Percentiles rank a stretch among this genome's conserved stretches.
Evolutionary conservation across 331 rosid species (phyloP).

Genomic region (Quercus lobata): DNA sequence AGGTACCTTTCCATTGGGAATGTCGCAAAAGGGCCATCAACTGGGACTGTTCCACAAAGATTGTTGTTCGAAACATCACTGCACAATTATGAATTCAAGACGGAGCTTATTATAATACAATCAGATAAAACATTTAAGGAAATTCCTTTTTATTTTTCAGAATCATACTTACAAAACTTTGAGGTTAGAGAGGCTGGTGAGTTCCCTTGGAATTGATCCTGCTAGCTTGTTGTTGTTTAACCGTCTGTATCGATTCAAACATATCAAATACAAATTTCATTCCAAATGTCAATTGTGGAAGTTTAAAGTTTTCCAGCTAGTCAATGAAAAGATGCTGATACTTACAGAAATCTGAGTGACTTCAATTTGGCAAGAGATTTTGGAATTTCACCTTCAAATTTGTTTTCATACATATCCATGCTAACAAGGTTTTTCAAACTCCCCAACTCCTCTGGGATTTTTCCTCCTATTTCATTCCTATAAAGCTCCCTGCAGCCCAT

Average conservation of each 20-base stretch:
- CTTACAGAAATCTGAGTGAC: slow-evolving; percentile 90
- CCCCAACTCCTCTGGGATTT: slow-evolving; percentile 75
- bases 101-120: not conserved
- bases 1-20: slow-evolving; percentile 74
- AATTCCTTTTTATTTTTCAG: not conserved
- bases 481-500: slow-evolving; percentile 80
- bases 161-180: slow-evolving; percentile 67
- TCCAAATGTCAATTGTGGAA: not conserved
- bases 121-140: not conserved
- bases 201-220: slow-evolving; percentile 90
- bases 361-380: slow-evolving; percentile 74
- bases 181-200: slow-evolving; percentile 64
- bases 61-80: slow-evolving; percentile 88
- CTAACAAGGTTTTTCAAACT: slow-evolving; percentile 67
- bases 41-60: slow-evolving; percentile 93
- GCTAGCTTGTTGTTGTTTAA: slow-evolving; percentile 74
- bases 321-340: slow-evolving; percentile 27
- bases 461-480: slow-evolving; percentile 62
- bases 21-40: slow-evolving; percentile 78
- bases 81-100: slow-evolving; percentile 23
- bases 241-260: slow-evolving; percentile 41
- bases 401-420: slow-evolving; percentile 89
- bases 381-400: slow-evolving; percentile 72
- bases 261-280: slow-evolving; percentile 11
- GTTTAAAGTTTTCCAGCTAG: not conserved